These are phyloP conservation scores for Catunica adiposa DNA, from an alignment of 2,329 filamentous ascomycete species.

Conservation along the genomic window DNA sequence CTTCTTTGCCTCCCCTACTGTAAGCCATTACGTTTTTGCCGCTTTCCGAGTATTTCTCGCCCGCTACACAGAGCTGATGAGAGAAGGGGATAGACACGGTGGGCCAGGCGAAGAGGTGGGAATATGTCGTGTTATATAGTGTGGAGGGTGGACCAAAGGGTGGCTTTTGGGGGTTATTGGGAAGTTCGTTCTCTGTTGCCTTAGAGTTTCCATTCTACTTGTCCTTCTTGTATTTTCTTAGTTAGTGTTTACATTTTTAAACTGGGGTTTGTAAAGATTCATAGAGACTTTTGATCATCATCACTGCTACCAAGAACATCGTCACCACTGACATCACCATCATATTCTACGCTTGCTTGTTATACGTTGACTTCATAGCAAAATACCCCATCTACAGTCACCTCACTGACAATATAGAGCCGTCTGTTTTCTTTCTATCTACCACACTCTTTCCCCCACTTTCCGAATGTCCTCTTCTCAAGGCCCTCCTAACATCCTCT, in stretches of 20 bases:
- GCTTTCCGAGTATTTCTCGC: too few species aligned
- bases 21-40: too few species aligned
- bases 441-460: neutral
- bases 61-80: too few species aligned
- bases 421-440: neutral
- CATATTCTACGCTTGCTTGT: neutral
- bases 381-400: neutral
- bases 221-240: neutral
- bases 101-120: neutral
- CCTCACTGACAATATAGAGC: neutral
- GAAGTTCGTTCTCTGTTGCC: neutral
- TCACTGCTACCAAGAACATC: too few species aligned
- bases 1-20: too few species aligned
- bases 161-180: neutral
- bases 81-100: neutral
- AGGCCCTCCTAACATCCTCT: neutral
- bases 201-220: neutral
- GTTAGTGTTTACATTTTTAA: neutral
- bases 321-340: too few species aligned
- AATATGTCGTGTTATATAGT: neutral
- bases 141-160: neutral
- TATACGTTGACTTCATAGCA: neutral
- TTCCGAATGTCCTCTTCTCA: conserved; percentile 5
- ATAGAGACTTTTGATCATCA: neutral
- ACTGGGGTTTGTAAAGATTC: too few species aligned